Evolutionary conservation across 345 rosid species (phyloP).

Genomic region (Salix viminalis): DNA sequence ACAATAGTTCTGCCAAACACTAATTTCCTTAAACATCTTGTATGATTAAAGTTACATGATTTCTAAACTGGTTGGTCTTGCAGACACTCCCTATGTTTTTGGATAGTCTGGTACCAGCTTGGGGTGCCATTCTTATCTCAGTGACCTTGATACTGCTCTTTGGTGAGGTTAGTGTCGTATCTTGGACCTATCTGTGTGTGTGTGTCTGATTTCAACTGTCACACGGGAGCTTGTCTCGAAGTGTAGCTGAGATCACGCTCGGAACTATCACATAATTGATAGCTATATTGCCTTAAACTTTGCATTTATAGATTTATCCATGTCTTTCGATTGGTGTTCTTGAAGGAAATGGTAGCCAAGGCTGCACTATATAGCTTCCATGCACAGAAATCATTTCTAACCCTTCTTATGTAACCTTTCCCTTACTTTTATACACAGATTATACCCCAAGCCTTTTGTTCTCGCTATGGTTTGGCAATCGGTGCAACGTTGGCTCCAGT

Average conservation of each 20-base stretch:
- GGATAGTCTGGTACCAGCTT: conserved; percentile 65
- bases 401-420: neutral
- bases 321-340: too few species aligned
- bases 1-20: neutral
- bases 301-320: too few species aligned
- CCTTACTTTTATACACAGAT: conserved; percentile 39
- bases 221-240: too few species aligned
- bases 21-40: neutral
- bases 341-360: neutral
- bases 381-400: too few species aligned
- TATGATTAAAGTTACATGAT: neutral
- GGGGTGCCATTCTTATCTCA: conserved; percentile 86
- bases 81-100: conserved; percentile 93
- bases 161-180: conserved; percentile 64
- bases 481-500: conserved; percentile 79
- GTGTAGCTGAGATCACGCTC: too few species aligned
- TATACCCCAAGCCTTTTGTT: conserved; percentile 84
- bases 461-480: conserved; percentile 88
- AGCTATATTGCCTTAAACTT: too few species aligned
- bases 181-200: too few species aligned
- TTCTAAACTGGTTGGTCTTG: neutral
- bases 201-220: too few species aligned
- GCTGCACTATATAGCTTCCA: too few species aligned
- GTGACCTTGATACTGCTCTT: conserved; percentile 87
- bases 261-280: too few species aligned